Percentiles rank a stretch among this genome's conserved stretches.
These are phyloP conservation scores for Thalassiosira profunda DNA, from an alignment of 108 stramenopile genomes.

Conservation along the genomic window DNA sequence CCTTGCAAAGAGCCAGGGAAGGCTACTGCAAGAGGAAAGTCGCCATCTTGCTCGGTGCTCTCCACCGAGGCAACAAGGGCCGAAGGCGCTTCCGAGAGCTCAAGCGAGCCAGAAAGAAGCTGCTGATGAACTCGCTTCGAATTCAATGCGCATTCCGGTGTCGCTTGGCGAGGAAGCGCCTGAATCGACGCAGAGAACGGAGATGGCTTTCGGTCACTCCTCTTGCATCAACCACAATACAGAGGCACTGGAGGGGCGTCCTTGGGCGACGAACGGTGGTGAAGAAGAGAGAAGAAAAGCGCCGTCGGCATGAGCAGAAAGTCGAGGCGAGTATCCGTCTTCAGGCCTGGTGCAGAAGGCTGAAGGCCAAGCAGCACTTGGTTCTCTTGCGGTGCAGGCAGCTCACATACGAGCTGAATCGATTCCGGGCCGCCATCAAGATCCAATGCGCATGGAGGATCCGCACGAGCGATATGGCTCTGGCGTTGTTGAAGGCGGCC, in stretches of 20 bases:
- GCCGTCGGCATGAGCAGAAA: not conserved
- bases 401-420: conserved; percentile 5
- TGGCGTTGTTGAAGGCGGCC: conserved; percentile 9
- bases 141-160: conserved; percentile 37
- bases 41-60: conserved; percentile 39
- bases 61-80: conserved; percentile 43
- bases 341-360: conserved; percentile 31
- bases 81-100: conserved; percentile 22
- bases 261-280: conserved; percentile 30
- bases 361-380: conserved; percentile 5
- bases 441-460: conserved; percentile 35
- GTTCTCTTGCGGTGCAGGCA: not conserved
- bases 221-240: conserved; percentile 23
- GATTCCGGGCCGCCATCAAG: conserved; percentile 16
- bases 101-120: conserved; percentile 5
- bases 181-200: conserved; percentile 3
- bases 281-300: not conserved
- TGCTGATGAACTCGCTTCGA: not conserved
- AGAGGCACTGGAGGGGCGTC: conserved; percentile 32
- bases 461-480: not conserved
- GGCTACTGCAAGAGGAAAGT: conserved; percentile 33
- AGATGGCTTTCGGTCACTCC: conserved; percentile 21
- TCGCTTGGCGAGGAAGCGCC: conserved; percentile 15
- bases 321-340: conserved; percentile 8
- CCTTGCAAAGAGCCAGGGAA: conserved; percentile 29